A percentile compares a stretch with the other conserved stretches of the same genome.
These are phyloP conservation scores for Flueggea neowawraea DNA, from an alignment of 441 rosid genomes.

Conservation along the genomic window DNA sequence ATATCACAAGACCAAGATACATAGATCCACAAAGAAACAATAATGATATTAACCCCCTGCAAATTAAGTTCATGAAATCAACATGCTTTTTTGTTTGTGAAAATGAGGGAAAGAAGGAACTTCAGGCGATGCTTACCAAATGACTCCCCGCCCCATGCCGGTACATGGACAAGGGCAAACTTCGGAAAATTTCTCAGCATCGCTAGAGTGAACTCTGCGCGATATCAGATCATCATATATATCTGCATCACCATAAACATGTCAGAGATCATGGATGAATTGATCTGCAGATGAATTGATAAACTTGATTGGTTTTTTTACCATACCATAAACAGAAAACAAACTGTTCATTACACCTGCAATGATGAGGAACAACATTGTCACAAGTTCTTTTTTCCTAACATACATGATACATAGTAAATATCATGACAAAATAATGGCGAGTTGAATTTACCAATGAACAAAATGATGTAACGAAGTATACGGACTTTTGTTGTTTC, in stretches of 20 bases:
- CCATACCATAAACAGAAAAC: slow-evolving; percentile 87
- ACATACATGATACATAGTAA: too few relatives aligned
- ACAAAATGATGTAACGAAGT: slow-evolving; percentile 84
- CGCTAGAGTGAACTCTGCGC: slow-evolving; percentile 78
- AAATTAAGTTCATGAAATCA: slow-evolving; percentile 26
- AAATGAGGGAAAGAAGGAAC: not conserved
- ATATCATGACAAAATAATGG: not conserved
- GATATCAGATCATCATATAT: slow-evolving; percentile 92
- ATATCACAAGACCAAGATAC: slow-evolving; percentile 81
- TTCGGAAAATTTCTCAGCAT: slow-evolving; percentile 98
- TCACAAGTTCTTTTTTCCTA: too few relatives aligned
- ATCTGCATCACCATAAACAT: slow-evolving; percentile 34
- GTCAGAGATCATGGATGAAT: slow-evolving; percentile 4
- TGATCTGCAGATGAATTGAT: not conserved
- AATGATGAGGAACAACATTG: slow-evolving; percentile 8
- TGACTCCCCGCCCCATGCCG: slow-evolving; percentile 91
- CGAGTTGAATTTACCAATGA: slow-evolving; percentile 58
- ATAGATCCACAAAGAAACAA: slow-evolving; percentile 66
- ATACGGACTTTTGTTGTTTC: slow-evolving; percentile 60
- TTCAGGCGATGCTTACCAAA: slow-evolving; percentile 53
- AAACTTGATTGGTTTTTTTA: not conserved
- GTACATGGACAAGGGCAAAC: slow-evolving; percentile 87
- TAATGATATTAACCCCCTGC: slow-evolving; percentile 93
- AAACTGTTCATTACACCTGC: slow-evolving; percentile 97
- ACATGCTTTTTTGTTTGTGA: slow-evolving; percentile 1